Percentiles rank a stretch among this genome's conserved stretches.
Evolutionary conservation across 495 filamentous ascomycete species (phyloP).

Genomic region (Xylaria telfairii): DNA sequence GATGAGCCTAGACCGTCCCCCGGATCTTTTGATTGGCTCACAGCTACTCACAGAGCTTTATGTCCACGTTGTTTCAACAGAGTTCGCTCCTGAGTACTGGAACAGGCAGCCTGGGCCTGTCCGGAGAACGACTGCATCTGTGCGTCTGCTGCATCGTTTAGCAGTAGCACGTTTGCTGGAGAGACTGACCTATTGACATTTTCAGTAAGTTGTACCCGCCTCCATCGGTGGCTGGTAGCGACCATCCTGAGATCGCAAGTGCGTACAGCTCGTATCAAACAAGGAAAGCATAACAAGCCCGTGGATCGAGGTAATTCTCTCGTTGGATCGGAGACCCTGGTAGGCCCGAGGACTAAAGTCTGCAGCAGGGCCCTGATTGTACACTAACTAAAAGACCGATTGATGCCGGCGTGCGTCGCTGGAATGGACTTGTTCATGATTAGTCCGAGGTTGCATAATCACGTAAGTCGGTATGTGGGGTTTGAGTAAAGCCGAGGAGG

Average conservation of each 20-base stretch:
- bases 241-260: background rate
- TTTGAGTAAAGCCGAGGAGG: background rate
- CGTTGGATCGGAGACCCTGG: background rate
- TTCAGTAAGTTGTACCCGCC: background rate
- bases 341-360: background rate
- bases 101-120: background rate
- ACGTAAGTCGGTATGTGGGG: background rate
- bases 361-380: constrained; percentile 9
- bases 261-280: background rate
- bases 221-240: background rate
- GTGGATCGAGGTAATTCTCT: background rate
- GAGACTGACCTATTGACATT: background rate
- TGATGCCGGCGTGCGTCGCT: background rate
- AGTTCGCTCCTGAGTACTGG: background rate
- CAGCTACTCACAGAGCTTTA: background rate
- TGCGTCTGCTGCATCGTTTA: no score
- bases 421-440: background rate
- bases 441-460: constrained; percentile 1
- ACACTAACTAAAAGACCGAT: background rate
- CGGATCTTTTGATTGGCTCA: background rate
- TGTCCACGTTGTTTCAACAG: background rate
- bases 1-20: background rate
- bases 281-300: background rate
- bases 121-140: background rate
- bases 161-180: background rate